Conservation (phyloP, 495 filamentous ascomycete species). For the Mycothermus thermophilus region DNA sequence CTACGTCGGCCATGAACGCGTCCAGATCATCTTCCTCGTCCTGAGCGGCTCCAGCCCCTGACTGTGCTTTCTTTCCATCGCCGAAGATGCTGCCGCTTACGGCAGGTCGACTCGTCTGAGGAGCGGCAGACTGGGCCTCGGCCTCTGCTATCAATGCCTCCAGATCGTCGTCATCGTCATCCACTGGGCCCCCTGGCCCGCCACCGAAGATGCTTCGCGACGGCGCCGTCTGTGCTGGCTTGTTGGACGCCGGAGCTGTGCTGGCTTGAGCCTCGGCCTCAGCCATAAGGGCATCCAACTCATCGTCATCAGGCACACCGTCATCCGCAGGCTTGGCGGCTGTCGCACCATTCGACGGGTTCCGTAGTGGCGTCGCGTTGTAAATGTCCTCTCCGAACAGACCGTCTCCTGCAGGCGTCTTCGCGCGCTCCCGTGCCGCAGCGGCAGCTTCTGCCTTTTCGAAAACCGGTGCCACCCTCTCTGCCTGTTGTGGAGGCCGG, state of each 20-base stretch:
- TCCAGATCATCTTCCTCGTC: conserved; percentile 29
- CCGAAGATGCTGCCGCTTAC: conserved; percentile 9
- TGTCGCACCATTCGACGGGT: conserved; percentile 5
- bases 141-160: conserved; percentile 30
- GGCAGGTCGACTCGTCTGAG: background rate
- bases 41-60: no score
- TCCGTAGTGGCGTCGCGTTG: conserved; percentile 22
- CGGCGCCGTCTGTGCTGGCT: background rate
- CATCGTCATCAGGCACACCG: conserved; percentile 32
- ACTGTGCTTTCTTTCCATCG: conserved; percentile 7
- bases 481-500: conserved; percentile 17
- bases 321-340: background rate
- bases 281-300: conserved; percentile 38
- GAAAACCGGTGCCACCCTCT: conserved; percentile 36
- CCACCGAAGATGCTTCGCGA: conserved; percentile 24
- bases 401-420: conserved; percentile 20
- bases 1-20: conserved; percentile 32
- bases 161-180: conserved; percentile 34
- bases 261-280: conserved; percentile 24
- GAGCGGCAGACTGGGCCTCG: conserved; percentile 1
- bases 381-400: conserved; percentile 30
- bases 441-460: conserved; percentile 14
- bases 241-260: no score
- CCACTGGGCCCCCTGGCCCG: conserved; percentile 1
- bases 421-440: conserved; percentile 8